Percentiles rank a stretch among this genome's conserved stretches.
Conservation (phyloP, 1,139 yeast genomes). For the Blastobotrys capitulatus region DNA sequence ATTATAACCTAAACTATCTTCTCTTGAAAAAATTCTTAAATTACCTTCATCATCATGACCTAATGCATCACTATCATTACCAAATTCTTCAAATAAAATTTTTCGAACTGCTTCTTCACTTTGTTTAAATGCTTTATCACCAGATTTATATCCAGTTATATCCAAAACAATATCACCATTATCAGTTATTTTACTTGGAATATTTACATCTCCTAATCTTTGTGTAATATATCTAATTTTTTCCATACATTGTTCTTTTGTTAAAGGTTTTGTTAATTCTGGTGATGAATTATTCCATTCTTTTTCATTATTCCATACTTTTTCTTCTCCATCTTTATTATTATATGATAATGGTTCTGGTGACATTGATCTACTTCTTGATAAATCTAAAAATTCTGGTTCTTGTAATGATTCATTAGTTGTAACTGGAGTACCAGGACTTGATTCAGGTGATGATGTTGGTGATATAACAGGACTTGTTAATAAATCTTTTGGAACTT, state of each 20-base stretch:
- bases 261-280: constrained; percentile 6
- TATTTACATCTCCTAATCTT: constrained; percentile 61
- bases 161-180: constrained; percentile 90
- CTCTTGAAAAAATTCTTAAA: constrained; percentile 53
- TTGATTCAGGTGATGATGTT: constrained; percentile 53
- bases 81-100: constrained; percentile 65
- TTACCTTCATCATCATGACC: constrained; percentile 69
- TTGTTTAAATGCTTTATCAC: constrained; percentile 51
- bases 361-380: constrained; percentile 18
- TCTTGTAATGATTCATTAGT: constrained; percentile 37
- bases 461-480: constrained; percentile 94
- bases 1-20: constrained; percentile 18
- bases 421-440: constrained; percentile 26
- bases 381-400: constrained; percentile 50
- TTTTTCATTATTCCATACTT: neutral
- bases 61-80: constrained; percentile 45
- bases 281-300: constrained; percentile 11
- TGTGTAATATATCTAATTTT: constrained; percentile 65
- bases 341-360: constrained; percentile 11
- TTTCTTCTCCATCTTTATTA: neutral
- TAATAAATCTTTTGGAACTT: constrained; percentile 69
- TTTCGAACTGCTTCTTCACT: constrained; percentile 58
- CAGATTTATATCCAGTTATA: constrained; percentile 95
- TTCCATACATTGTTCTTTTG: constrained; percentile 42
- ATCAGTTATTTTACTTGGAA: constrained; percentile 82